These are phyloP conservation scores for Solanum neorickii DNA, from an alignment of 257 asterid genomes.

Conservation along the genomic window DNA sequence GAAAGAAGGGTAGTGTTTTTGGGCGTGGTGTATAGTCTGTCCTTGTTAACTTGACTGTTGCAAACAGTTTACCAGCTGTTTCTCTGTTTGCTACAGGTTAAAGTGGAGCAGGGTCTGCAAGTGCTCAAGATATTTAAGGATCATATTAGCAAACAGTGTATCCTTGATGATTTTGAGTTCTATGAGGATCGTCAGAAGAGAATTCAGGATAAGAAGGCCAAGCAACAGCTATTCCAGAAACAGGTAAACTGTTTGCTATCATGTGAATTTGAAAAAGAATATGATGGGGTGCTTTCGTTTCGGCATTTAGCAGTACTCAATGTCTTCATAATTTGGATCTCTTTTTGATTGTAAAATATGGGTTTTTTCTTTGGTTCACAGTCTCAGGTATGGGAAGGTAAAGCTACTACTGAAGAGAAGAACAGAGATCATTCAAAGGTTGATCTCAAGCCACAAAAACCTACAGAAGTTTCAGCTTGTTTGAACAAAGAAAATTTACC, in stretches of 20 bases:
- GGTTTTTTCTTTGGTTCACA: background rate
- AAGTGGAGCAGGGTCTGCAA: conserved; percentile 52
- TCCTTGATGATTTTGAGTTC: conserved; percentile 67
- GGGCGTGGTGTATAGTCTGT: background rate
- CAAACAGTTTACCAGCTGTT: background rate
- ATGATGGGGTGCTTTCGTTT: background rate
- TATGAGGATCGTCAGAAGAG: conserved; percentile 66
- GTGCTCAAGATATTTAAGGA: conserved; percentile 54
- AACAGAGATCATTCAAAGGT: conserved; percentile 16
- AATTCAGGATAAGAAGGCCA: conserved; percentile 49
- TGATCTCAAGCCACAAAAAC: conserved; percentile 13
- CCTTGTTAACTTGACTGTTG: background rate
- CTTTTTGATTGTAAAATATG: background rate
- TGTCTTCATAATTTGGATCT: background rate
- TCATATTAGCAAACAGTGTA: conserved; percentile 41
- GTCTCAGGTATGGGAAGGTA: conserved; percentile 16
- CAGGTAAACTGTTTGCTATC: conserved; percentile 12
- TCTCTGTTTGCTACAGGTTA: conserved; percentile 32
- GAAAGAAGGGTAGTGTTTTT: background rate
- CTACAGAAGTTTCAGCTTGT: conserved; percentile 6
- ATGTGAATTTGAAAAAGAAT: background rate
- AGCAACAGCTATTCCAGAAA: conserved; percentile 35
- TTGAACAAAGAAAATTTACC: conserved; percentile 5
- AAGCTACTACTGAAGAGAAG: conserved; percentile 6
- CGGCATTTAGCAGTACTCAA: background rate